Percentiles rank a stretch among this genome's conserved stretches.
phyloP scores from a whole-genome alignment of 257 asterid species.

The Eustoma russellianum region DNA sequence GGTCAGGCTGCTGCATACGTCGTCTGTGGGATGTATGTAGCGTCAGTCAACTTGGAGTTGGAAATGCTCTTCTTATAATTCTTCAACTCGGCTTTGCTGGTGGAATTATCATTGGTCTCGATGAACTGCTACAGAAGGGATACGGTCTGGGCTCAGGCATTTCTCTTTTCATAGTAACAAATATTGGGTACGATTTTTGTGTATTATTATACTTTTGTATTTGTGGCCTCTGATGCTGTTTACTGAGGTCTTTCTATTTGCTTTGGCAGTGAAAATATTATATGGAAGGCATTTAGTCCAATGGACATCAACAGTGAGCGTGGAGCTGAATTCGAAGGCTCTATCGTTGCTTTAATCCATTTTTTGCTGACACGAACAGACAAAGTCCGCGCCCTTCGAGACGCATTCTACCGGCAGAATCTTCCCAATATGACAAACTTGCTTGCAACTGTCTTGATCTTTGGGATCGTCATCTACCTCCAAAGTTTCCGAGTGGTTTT shows the following conservation, averaged over 20 bases:
- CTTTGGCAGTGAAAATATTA: constrained; percentile 51
- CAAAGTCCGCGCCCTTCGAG: constrained; percentile 58
- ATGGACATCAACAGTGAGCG: constrained; percentile 57
- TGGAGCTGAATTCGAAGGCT: constrained; percentile 73
- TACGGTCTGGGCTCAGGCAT: constrained; percentile 83
- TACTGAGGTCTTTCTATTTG: neutral
- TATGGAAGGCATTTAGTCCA: constrained; percentile 73
- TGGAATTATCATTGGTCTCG: constrained; percentile 58
- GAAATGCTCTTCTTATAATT: constrained; percentile 61
- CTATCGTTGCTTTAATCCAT: constrained; percentile 58
- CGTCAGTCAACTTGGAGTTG: constrained; percentile 62
- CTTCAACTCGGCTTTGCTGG: constrained; percentile 64
- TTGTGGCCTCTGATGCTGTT: constrained; percentile 3
- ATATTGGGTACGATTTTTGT: constrained; percentile 44
- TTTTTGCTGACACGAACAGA: constrained; percentile 50
- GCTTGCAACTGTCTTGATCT: constrained; percentile 59
- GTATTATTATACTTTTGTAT: neutral
- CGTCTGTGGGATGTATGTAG: constrained; percentile 68
- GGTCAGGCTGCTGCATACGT: constrained; percentile 74
- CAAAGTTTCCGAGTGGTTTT: constrained; percentile 73
- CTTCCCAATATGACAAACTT: constrained; percentile 67
- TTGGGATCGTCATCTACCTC: constrained; percentile 55
- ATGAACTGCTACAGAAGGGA: constrained; percentile 82
- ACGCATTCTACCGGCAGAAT: constrained; percentile 69
- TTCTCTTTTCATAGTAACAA: constrained; percentile 62